Conservation (phyloP, 176 grass and related monocot species). For the Carex cristatella region DNA sequence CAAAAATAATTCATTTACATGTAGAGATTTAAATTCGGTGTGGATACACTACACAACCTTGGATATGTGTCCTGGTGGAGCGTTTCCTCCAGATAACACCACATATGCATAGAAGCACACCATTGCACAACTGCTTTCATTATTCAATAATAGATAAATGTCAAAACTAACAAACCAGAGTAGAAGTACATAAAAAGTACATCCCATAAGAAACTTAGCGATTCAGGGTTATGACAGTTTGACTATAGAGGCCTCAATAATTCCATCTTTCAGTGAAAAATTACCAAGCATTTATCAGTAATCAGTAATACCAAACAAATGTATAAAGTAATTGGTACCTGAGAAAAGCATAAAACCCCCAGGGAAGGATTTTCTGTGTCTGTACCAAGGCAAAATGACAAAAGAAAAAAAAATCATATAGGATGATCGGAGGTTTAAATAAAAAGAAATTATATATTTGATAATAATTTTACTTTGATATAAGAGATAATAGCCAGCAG, state of each 20-base stretch:
- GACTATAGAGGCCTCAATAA: background rate
- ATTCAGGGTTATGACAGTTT: background rate
- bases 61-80: background rate
- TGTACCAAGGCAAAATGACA: background rate
- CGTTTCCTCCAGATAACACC: slow-evolving; percentile 23
- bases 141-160: background rate
- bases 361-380: slow-evolving; percentile 9
- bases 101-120: slow-evolving; percentile 14
- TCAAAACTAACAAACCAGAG: background rate
- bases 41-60: background rate
- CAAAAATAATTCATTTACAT: background rate
- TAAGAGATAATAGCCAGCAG: background rate
- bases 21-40: background rate
- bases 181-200: background rate
- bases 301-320: slow-evolving; percentile 11
- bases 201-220: background rate
- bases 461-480: background rate
- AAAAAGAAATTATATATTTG: background rate
- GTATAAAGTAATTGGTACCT: slow-evolving; percentile 6
- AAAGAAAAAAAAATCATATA: background rate
- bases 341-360: slow-evolving; percentile 21
- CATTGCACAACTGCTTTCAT: slow-evolving; percentile 17
- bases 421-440: background rate
- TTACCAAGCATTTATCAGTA: background rate
- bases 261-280: background rate